Conservation (phyloP, 176 grass and related monocot species). For the Bromus sterilis region DNA sequence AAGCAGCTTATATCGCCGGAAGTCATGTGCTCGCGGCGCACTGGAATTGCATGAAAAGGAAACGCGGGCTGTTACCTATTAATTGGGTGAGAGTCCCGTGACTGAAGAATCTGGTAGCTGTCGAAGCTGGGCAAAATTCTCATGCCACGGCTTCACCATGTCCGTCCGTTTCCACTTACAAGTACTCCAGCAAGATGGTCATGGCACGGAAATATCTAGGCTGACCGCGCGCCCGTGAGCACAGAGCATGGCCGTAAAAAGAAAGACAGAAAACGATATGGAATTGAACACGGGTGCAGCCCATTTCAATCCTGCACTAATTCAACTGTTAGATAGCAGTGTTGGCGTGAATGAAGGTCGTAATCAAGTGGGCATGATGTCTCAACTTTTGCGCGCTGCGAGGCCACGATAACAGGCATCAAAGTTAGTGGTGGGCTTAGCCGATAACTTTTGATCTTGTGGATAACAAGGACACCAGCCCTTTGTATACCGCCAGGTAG, state of each 20-base stretch:
- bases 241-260: neutral
- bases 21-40: constrained; percentile 3
- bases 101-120: constrained; percentile 28
- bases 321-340: neutral
- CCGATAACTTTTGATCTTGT: constrained; percentile 23
- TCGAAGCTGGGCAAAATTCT: neutral
- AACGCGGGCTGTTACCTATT: neutral
- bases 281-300: neutral
- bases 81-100: constrained; percentile 7
- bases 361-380: constrained; percentile 7
- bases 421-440: constrained; percentile 1
- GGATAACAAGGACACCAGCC: neutral
- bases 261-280: neutral
- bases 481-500: neutral
- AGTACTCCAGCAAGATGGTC: neutral
- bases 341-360: constrained; percentile 5
- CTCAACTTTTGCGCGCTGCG: neutral
- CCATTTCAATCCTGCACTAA: neutral
- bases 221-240: constrained; percentile 12
- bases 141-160: neutral
- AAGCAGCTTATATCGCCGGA: constrained; percentile 7
- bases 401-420: constrained; percentile 25
- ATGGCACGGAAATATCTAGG: neutral
- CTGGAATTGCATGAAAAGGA: constrained; percentile 32
- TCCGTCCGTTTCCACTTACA: neutral